Evolutionary conservation across 495 filamentous ascomycete genomes (phyloP), one percentile per base, ranked within the genome.

Genomic region (Endocarpon pusillum): DNA sequence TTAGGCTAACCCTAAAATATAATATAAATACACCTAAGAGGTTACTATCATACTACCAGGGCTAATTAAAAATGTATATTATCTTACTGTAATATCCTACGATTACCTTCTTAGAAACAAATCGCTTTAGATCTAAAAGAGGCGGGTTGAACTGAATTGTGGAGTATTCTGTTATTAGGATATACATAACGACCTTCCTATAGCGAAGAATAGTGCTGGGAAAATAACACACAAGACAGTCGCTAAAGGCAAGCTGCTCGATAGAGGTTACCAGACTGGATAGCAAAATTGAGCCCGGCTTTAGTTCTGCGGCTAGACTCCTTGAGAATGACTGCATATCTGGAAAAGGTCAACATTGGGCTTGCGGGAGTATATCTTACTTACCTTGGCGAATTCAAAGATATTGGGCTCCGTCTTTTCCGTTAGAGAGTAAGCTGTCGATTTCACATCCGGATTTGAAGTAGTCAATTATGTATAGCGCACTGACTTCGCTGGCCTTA

Each of bases 381-480:
- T n/a, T 60, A 7, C 59, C 59, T 21, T 46, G 40, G 0, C 46
- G 41, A 12, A 52, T 27, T 8, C 64, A 47, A 17, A 65, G 47
- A 36, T 63, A 49, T 33, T 67, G 63, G 0, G 48, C 64, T 0
- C 64, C 65, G 22, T 53, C 32, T 16, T 53, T 51, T 2, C 44
- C 23, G 34, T 66, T 59, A 0, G 61, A 63, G 0, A 51, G 39
- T n/a, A n/a, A n/a, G n/a, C 51, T 42, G 12, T 56, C 23, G 3
- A 69, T 37, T 0, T 64, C 62, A 1, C 52, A 52, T 2, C 57
- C 56, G 18, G 49, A 49, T 35, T 54, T 53, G 48, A 56, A 59
- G 45, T 69, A 66, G 29, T 61, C 53, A 11, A 72, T 42, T 39
- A 68, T 59, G 36, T 46, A 71, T 1, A 62, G 37, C 3, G 59